Evolutionary conservation across 768 basidiomycete species (phyloP).

Genomic region (Phlebiopsis flavidoalba): DNA sequence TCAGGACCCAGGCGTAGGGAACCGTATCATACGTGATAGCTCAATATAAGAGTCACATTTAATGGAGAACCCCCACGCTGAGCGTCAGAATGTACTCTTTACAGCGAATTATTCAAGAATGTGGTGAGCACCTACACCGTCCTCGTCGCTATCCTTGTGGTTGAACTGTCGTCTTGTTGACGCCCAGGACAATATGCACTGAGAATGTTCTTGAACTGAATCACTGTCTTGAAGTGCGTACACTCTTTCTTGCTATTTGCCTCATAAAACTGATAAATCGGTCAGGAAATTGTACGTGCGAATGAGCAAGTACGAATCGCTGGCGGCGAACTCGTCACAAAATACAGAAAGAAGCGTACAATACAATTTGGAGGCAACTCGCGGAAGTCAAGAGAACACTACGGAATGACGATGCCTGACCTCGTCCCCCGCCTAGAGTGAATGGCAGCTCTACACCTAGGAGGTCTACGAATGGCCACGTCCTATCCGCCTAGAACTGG

Average conservation of each 20-base stretch:
- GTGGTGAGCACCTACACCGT: slow-evolving; percentile 45
- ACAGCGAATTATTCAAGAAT: slow-evolving; percentile 87
- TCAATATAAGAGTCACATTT: neutral
- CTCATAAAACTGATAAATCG: neutral
- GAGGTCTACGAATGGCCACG: no score
- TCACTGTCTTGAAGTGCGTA: slow-evolving; percentile 70
- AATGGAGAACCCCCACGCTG: slow-evolving; percentile 96
- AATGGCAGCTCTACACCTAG: no score
- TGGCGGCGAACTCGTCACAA: slow-evolving; percentile 71
- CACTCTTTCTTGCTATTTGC: neutral
- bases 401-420: no score
- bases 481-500: no score
- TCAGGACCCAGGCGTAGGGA: no score
- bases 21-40: no score
- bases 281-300: slow-evolving; percentile 73
- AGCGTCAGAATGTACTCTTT: slow-evolving; percentile 87
- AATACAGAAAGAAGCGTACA: slow-evolving; percentile 92
- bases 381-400: slow-evolving; percentile 15
- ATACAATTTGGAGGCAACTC: slow-evolving; percentile 81
- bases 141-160: neutral
- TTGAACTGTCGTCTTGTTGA: neutral
- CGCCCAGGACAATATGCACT: slow-evolving; percentile 84
- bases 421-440: no score
- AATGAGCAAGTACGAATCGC: slow-evolving; percentile 76
- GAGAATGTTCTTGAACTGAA: slow-evolving; percentile 88